phyloP scores from a whole-genome alignment of 192 early-diverging fungal genomes.

The Phycomyces nitens region DNA sequence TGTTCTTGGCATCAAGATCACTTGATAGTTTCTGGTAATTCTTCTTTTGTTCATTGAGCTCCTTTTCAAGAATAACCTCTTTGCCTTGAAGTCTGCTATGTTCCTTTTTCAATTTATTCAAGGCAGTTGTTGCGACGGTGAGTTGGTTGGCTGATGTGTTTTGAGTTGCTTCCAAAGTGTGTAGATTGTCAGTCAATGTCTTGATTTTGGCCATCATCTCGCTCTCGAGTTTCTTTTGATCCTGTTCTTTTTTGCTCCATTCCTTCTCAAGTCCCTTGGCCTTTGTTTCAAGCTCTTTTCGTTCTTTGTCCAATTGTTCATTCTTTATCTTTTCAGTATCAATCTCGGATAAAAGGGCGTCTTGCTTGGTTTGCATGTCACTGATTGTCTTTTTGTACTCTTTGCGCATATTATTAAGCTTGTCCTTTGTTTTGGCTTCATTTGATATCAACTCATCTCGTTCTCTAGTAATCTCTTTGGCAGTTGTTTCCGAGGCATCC shows the following conservation, averaged over 20 bases:
- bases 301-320: too few relatives aligned
- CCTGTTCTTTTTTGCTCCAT: background rate
- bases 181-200: background rate
- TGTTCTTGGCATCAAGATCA: background rate
- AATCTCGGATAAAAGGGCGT: too few relatives aligned
- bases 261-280: background rate
- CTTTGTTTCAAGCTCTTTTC: too few relatives aligned
- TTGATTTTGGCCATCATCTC: background rate
- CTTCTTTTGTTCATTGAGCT: background rate
- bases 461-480: too few relatives aligned
- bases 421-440: too few relatives aligned
- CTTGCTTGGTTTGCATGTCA: too few relatives aligned
- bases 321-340: too few relatives aligned
- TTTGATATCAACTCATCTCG: too few relatives aligned
- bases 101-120: background rate
- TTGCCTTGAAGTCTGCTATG: background rate
- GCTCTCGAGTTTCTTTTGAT: background rate
- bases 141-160: background rate
- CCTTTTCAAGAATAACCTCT: background rate
- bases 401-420: too few relatives aligned
- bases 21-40: background rate
- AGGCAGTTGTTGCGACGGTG: background rate
- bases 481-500: too few relatives aligned
- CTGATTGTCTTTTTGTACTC: too few relatives aligned
- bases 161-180: background rate